Evolutionary conservation across 2,329 filamentous ascomycete genomes (phyloP), one percentile per base, ranked within the genome.

Genomic region (Aureobasidium sp.): DNA sequence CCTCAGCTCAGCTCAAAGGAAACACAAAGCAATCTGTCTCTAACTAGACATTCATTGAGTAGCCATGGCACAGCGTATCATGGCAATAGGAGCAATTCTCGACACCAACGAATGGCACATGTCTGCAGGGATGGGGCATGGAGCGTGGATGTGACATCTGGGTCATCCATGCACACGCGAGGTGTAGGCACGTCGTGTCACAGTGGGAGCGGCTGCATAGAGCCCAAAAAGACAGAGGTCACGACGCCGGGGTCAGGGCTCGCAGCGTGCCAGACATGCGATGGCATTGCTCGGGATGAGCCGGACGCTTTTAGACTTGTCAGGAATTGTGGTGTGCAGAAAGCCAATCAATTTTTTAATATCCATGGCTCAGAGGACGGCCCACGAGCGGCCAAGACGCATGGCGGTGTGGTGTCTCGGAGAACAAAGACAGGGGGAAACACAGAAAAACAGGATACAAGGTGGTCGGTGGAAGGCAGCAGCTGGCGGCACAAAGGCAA

Each of bases 261-360:
- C 14, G 20, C 48, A 52, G 48, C 48, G 48, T 52, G 48, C 12
- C 34, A 37, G n/a, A 52, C 49, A 52, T 52, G 49, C 12, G 14
- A 52, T 37, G 17, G 25, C 20, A 39, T 17, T 22, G 51, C 22
- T 22, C 51, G 51, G 51, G 51, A 55, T 20, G 51, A 55, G 51
- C 51, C 51, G 51, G 51, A n/a, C 34, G 17, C 17, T 56, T 37
- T 52, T 11, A n/a, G 31, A 39, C 15, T 20, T 22, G n/a, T 7
- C n/a, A 53, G 47, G 49, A 55, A 55, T 55, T 41, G 37, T 17
- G 41, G 41, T 44, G 8, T 31, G 53, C 53, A 41, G 53, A 27
- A 36, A 57, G 53, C 53, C 53, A 57, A 57, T 57, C 53, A 57
- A 57, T 57, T 57, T 57, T 57, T 57, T 57, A 57, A 57, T 57